Base-by-base conservation (phyloP, 1,139 yeast genomes). In the Geotrichum candidum region DNA sequence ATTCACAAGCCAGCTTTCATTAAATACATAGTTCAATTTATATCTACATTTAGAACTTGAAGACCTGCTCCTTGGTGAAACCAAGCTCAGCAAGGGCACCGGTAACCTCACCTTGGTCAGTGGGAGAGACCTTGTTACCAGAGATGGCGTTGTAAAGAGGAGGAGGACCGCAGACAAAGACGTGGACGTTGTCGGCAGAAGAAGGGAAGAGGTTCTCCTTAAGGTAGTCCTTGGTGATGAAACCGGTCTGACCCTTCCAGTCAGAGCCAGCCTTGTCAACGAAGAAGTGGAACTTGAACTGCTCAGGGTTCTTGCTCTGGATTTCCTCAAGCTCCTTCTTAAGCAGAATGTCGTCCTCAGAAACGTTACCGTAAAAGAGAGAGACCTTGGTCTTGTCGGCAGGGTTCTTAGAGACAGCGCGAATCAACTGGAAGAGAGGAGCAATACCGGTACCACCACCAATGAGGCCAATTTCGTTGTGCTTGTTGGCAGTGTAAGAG, bases 401-500 rank as follows among this genome's bases (percentile, higher is more conserved):
- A 54, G 94, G 90, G 80, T 91, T 84, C 70, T 81, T 80, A 72
- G 69, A 69, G 58, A 74, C 67, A 60, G 67, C 68, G 64, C 70
- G 70, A 67, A 90, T 76, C 74, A 94, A 78, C 78, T 94, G 99
- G 81, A 82, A 91, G 81, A 92, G 82, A 65, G 98, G 99, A 35
- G 97, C 90, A 77, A 94, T 90, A 77, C 97, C 97, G 58, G 95
- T 83, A 73, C 99, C 99, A 69, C 97, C 99, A 68, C 97, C 98
- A 70, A 94, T 81, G 79, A 94, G 82, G 61, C 88, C 87, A 72
- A 94, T 83, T 66, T 84, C 80, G 70, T 88, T 83, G 77, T 84
- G 94, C 78, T 86, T 83, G 81, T 92, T 92, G 69, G 94, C 88
- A 72, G 84, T 83, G 91, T 96, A 90, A 74, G 87, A 85, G 90